Conservation (phyloP, 768 basidiomycete species). For the Kwoniella newhampshirensis region DNA sequence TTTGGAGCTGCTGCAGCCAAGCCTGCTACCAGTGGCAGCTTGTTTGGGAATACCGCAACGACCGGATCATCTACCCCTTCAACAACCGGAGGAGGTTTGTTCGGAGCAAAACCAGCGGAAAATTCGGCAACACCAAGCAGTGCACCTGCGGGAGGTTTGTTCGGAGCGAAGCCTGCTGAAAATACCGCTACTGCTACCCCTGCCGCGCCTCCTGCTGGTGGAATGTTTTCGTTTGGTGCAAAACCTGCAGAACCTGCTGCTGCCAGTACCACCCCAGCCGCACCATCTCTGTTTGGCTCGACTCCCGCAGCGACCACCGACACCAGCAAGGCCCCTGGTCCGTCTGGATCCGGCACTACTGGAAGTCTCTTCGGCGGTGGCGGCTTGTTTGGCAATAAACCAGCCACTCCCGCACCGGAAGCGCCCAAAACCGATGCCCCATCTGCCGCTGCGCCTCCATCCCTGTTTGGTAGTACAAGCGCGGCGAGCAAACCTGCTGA, state of each 20-base stretch:
- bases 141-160: slow-evolving; percentile 11
- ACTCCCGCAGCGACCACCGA: slow-evolving; percentile 1
- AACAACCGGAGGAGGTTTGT: slow-evolving; percentile 23
- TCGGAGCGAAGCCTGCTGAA: slow-evolving; percentile 18
- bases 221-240: slow-evolving; percentile 19
- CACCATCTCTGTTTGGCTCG: slow-evolving; percentile 2
- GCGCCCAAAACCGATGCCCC: slow-evolving; percentile 27
- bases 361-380: not conserved
- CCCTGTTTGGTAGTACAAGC: slow-evolving; percentile 5
- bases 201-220: slow-evolving; percentile 18
- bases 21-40: slow-evolving; percentile 14
- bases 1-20: slow-evolving; percentile 28
- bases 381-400: slow-evolving; percentile 22
- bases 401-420: slow-evolving; percentile 17
- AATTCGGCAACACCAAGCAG: slow-evolving; percentile 12
- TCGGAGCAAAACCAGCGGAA: slow-evolving; percentile 31
- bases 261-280: slow-evolving; percentile 22
- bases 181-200: slow-evolving; percentile 28
- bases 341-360: not conserved
- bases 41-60: slow-evolving; percentile 36
- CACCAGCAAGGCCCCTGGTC: slow-evolving; percentile 16
- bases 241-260: slow-evolving; percentile 28
- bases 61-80: slow-evolving; percentile 9
- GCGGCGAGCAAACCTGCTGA: slow-evolving; percentile 6
- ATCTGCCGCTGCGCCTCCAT: slow-evolving; percentile 6